These are phyloP conservation scores for Gossypium turneri DNA, from an alignment of 345 rosid species.

Conservation along the genomic window DNA sequence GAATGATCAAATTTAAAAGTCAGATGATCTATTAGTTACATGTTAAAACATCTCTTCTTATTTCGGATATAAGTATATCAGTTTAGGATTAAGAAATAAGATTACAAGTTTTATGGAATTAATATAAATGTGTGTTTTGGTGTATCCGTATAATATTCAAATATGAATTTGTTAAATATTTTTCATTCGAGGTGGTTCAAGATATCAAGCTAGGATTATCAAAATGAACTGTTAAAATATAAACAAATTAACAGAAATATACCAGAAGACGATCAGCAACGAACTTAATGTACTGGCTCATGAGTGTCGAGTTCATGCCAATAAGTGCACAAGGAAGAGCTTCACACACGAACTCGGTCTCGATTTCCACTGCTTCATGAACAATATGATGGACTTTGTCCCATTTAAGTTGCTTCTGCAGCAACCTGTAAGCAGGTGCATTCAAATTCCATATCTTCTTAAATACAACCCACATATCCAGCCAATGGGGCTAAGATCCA, in stretches of 20 bases:
- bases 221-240: background rate
- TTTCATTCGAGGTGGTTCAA: background rate
- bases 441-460: background rate
- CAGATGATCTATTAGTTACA: background rate
- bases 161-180: background rate
- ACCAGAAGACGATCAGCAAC: slow-evolving; percentile 91
- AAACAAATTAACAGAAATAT: slow-evolving; percentile 13
- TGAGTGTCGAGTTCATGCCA: slow-evolving; percentile 82
- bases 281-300: slow-evolving; percentile 91
- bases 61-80: background rate
- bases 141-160: background rate
- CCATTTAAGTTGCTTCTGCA: slow-evolving; percentile 51
- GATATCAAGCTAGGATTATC: background rate
- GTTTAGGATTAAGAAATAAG: background rate
- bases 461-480: background rate
- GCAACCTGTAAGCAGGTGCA: slow-evolving; percentile 43
- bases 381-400: slow-evolving; percentile 63
- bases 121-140: background rate
- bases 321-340: slow-evolving; percentile 87
- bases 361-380: slow-evolving; percentile 81
- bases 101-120: background rate
- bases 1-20: background rate
- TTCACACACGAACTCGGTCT: slow-evolving; percentile 81
- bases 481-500: background rate
- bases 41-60: background rate